Percentiles rank a stretch among this genome's conserved stretches.
These are phyloP conservation scores for Leccinum pachyderme DNA, from an alignment of 1,284 basidiomycete genomes.

Conservation along the genomic window DNA sequence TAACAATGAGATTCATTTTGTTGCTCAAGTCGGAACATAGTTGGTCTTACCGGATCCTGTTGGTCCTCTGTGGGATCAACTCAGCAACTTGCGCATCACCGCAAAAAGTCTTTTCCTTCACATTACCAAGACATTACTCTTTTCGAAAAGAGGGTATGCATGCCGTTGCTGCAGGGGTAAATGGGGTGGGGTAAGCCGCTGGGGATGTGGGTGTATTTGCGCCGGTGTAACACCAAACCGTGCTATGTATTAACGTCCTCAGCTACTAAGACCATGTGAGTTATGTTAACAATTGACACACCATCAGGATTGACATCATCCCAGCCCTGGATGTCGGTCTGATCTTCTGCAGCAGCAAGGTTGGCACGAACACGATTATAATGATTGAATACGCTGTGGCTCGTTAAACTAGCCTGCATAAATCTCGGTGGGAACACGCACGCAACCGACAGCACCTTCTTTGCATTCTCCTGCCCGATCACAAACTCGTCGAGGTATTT, in stretches of 20 bases:
- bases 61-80: constrained; percentile 56
- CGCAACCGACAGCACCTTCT: constrained; percentile 92
- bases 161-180: constrained; percentile 43
- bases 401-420: constrained; percentile 5
- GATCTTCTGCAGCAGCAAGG: constrained; percentile 47
- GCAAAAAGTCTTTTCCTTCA: constrained; percentile 12
- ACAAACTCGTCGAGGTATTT: constrained; percentile 87
- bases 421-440: constrained; percentile 41
- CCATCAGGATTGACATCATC: constrained; percentile 31
- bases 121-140: constrained; percentile 92
- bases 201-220: constrained; percentile 53
- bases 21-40: neutral
- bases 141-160: constrained; percentile 72
- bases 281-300: constrained; percentile 22
- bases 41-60: constrained; percentile 68
- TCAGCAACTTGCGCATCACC: constrained; percentile 9
- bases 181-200: constrained; percentile 37
- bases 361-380: constrained; percentile 80
- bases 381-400: constrained; percentile 83
- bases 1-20: constrained; percentile 23
- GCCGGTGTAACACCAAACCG: constrained; percentile 47
- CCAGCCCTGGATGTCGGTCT: constrained; percentile 37
- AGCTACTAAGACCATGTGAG: neutral
- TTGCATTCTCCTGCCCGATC: constrained; percentile 90
- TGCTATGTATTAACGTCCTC: constrained; percentile 23